Evolutionary conservation across 345 rosid genomes (phyloP).

Genomic region (Murraya paniculata): DNA sequence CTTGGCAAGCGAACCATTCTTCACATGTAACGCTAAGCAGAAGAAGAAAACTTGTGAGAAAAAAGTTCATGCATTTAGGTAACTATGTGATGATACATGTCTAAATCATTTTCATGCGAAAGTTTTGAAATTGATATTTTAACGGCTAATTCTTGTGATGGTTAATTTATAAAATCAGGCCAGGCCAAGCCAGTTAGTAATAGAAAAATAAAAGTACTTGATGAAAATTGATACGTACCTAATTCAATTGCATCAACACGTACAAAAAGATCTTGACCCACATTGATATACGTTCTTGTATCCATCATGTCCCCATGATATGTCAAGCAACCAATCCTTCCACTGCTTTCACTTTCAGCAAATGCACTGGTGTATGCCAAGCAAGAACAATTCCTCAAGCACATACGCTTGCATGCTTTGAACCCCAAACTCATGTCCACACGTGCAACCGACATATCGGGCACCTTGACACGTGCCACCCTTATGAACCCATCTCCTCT

Average conservation of each 20-base stretch:
- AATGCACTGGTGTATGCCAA: constrained; percentile 51
- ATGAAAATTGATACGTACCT: constrained; percentile 30
- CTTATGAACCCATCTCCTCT: constrained; percentile 50
- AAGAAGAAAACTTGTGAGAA: not conserved
- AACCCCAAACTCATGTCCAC: constrained; percentile 41
- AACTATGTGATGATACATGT: not conserved
- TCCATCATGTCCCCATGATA: constrained; percentile 53
- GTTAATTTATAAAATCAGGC: too few relatives aligned
- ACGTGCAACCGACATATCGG: constrained; percentile 36
- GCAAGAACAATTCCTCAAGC: constrained; percentile 57
- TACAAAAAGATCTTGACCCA: constrained; percentile 51
- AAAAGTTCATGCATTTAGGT: too few relatives aligned
- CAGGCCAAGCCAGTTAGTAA: not conserved
- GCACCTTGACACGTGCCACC: constrained; percentile 42
- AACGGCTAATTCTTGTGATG: not conserved
- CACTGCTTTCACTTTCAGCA: constrained; percentile 26
- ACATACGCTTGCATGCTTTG: constrained; percentile 34
- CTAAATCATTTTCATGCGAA: not conserved
- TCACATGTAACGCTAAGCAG: constrained; percentile 30
- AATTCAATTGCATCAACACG: constrained; percentile 46
- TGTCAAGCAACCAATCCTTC: constrained; percentile 51
- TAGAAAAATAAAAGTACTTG: too few relatives aligned
- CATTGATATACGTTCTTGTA: constrained; percentile 28
- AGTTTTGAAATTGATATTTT: not conserved
- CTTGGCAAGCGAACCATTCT: constrained; percentile 24